Evolutionary conservation across 208 protist genomes (phyloP).

Genomic region (Trypanosoma theileri): DNA sequence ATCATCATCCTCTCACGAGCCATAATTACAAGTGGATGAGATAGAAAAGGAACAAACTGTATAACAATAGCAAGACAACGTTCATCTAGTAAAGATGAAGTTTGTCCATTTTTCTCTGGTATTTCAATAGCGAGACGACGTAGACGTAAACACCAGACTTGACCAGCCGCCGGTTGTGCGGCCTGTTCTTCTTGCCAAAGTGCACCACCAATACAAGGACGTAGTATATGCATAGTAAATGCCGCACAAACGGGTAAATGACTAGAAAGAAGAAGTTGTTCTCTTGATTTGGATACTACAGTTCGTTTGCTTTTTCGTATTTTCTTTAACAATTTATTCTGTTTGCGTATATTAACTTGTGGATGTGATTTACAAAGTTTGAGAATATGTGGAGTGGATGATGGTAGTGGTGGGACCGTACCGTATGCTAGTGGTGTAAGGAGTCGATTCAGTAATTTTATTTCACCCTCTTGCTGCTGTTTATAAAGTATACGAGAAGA

Average conservation of each 20-base stretch:
- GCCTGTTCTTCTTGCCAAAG: slow-evolving; percentile 14
- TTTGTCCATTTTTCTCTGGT: neutral
- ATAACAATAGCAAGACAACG: slow-evolving; percentile 12
- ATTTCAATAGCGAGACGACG: slow-evolving; percentile 8
- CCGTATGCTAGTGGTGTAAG: slow-evolving; percentile 4
- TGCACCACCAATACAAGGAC: slow-evolving; percentile 11
- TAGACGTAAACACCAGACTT: slow-evolving; percentile 17
- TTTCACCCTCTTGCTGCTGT: no score
- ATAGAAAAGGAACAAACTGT: slow-evolving; percentile 16
- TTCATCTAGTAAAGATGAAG: neutral
- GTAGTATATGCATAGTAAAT: slow-evolving; percentile 14
- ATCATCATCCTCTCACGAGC: neutral
- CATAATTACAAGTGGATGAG: slow-evolving; percentile 1
- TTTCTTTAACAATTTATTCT: neutral
- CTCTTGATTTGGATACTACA: neutral
- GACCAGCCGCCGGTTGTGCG: slow-evolving; percentile 2
- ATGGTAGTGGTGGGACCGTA: neutral
- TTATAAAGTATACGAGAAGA: slow-evolving; percentile 22
- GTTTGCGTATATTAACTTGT: neutral
- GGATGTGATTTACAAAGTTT: neutral
- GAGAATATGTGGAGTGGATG: neutral
- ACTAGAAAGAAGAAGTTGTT: slow-evolving; percentile 9
- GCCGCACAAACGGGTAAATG: slow-evolving; percentile 16
- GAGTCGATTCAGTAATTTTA: neutral
- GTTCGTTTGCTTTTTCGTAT: neutral